Evolutionary conservation across 306 rosid genomes (phyloP).

Genomic region (Herpetospermum pedunculosum): DNA sequence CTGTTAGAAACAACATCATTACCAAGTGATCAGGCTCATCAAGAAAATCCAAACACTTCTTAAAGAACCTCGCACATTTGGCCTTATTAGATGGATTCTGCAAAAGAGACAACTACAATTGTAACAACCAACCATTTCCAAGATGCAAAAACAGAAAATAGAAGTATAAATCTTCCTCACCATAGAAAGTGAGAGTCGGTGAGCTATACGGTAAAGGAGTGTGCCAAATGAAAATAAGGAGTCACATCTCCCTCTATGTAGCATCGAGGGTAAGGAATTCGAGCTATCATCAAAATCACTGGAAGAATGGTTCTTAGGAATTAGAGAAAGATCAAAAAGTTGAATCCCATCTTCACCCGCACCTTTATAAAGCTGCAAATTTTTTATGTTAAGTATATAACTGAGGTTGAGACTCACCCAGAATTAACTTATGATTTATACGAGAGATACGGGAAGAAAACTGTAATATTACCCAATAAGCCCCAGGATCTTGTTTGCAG

Average conservation of each 20-base stretch:
- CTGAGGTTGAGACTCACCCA: neutral
- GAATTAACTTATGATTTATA: neutral
- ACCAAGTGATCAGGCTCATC: conserved; percentile 92
- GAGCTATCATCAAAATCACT: conserved; percentile 48
- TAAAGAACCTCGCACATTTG: conserved; percentile 72
- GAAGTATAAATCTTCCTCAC: conserved; percentile 30
- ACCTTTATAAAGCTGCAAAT: conserved; percentile 85
- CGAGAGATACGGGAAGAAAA: neutral
- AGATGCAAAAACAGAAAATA: conserved; percentile 9
- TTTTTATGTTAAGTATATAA: conserved; percentile 6
- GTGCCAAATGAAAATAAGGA: conserved; percentile 82
- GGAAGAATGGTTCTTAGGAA: conserved; percentile 57
- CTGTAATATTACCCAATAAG: conserved; percentile 67
- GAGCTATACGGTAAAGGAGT: conserved; percentile 83
- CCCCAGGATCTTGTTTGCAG: conserved; percentile 98
- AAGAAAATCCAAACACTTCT: conserved; percentile 78
- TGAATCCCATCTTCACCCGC: conserved; percentile 92
- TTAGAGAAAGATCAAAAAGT: conserved; percentile 85
- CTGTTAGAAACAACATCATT: conserved; percentile 12
- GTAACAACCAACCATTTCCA: conserved; percentile 14
- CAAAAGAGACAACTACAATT: conserved; percentile 22
- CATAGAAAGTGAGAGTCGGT: conserved; percentile 89
- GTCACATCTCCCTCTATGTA: conserved; percentile 65
- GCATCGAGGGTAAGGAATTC: conserved; percentile 54
- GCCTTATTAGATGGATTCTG: conserved; percentile 78